Percentiles rank a stretch among this genome's conserved stretches.
Evolutionary conservation across 2,329 filamentous ascomycete species (phyloP).

Genomic region (Talaromyces sp.): DNA sequence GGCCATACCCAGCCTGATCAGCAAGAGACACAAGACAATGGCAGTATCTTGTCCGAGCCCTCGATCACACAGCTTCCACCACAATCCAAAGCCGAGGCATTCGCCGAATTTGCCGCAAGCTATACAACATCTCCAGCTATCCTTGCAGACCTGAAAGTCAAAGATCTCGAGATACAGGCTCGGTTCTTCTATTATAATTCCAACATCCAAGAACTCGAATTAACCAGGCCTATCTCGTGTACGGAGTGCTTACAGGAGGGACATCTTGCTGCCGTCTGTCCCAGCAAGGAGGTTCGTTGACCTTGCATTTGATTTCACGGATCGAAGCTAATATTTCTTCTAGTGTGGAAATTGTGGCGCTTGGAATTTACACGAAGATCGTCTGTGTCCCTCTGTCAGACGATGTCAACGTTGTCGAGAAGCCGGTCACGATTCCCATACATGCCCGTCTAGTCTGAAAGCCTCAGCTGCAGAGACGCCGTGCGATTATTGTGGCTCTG

Average conservation of each 20-base stretch:
- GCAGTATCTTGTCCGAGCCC: neutral
- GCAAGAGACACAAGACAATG: neutral
- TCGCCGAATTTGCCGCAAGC: slow-evolving; percentile 29
- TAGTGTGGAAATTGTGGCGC: slow-evolving; percentile 41
- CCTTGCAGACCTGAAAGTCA: slow-evolving; percentile 34
- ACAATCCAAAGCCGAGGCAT: slow-evolving; percentile 31
- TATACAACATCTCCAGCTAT: slow-evolving; percentile 31
- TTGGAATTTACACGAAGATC: slow-evolving; percentile 37
- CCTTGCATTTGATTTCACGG: neutral
- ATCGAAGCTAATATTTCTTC: slow-evolving; percentile 11
- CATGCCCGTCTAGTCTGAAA: slow-evolving; percentile 56
- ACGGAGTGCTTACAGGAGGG: slow-evolving; percentile 39
- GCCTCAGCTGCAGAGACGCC: slow-evolving; percentile 49
- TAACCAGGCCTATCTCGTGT: slow-evolving; percentile 39
- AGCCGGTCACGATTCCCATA: slow-evolving; percentile 51
- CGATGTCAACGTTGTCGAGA: slow-evolving; percentile 55
- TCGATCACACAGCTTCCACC: slow-evolving; percentile 4
- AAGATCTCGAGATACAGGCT: slow-evolving; percentile 38
- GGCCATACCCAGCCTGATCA: neutral
- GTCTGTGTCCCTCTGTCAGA: slow-evolving; percentile 37
- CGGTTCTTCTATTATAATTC: slow-evolving; percentile 38
- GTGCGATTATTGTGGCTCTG: slow-evolving; percentile 57
- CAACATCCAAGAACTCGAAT: slow-evolving; percentile 35
- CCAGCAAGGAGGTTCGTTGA: slow-evolving; percentile 36
- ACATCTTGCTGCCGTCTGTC: slow-evolving; percentile 41